A percentile compares a stretch with the other conserved stretches of the same genome.
Evolutionary conservation across 2,329 filamentous ascomycete genomes (phyloP).

Genomic region (Alternaria consortialis): DNA sequence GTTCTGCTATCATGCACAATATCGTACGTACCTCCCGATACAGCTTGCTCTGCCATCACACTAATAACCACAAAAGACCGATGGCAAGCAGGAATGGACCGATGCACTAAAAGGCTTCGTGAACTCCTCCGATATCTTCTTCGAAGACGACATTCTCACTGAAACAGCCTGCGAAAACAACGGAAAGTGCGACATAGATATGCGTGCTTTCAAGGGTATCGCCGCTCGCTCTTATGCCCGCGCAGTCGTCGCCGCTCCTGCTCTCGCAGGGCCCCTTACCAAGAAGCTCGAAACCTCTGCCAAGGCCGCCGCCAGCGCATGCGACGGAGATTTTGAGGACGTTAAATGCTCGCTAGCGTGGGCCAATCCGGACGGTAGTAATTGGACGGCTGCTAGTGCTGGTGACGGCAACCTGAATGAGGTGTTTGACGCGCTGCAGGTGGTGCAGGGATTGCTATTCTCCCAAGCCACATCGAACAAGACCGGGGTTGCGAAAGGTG

Average conservation of each 20-base stretch:
- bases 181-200: constrained; percentile 68
- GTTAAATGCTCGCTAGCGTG: not conserved
- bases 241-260: constrained; percentile 31
- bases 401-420: constrained; percentile 29
- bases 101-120: constrained; percentile 29
- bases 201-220: constrained; percentile 70
- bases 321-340: constrained; percentile 8
- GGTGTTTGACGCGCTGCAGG: constrained; percentile 30
- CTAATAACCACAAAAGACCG: constrained; percentile 26
- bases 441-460: constrained; percentile 36
- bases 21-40: constrained; percentile 40
- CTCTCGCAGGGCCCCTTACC: constrained; percentile 22
- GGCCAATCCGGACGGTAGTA: not conserved
- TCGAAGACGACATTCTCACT: constrained; percentile 67
- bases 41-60: no score
- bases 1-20: constrained; percentile 62
- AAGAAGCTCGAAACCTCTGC: constrained; percentile 32
- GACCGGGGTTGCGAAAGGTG: not conserved
- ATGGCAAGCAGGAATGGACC: constrained; percentile 35
- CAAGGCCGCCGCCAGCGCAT: constrained; percentile 29
- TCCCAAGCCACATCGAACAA: constrained; percentile 13
- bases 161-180: constrained; percentile 71
- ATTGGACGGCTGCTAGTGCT: constrained; percentile 9
- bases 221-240: constrained; percentile 33
- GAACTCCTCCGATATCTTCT: constrained; percentile 45